Base-by-base conservation (phyloP, 1,284 basidiomycete species). In the Malassezia cuniculi region DNA sequence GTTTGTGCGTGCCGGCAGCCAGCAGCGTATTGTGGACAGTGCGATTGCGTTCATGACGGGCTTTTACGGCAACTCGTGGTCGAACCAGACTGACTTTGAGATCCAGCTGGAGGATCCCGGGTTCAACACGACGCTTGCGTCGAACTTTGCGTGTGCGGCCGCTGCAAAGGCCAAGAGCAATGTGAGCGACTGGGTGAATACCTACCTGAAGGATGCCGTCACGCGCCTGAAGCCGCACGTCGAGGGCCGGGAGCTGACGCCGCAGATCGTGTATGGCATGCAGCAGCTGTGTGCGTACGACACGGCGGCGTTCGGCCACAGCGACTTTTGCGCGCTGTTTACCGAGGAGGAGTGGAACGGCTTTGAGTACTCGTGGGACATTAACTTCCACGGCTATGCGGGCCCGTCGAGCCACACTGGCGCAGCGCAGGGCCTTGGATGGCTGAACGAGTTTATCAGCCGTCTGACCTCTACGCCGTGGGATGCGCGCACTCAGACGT, bases 321-420 rank as follows among this genome's bases (percentile, higher is more conserved):
- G 81, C 19, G 79, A 78, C 51, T 93, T 90, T 69, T 94, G 89
- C 56, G 76, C 77, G 35, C 71, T 94, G 1, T 94, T 94, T 69
- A 86, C 82, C 0, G 73, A 81, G 58, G 79, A 84, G 31, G 86
- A 93, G 66, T 87, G 85, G 80, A 75, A 80, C 54, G 84, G 82
- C 9, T 89, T 84, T 65, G 76, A 85, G 63, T 89, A 87, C 47
- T 72, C 78, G 32, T 61, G 56, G 55, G 63, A 66, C 41, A 28
- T 61, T 12, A 42, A 45, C 22, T 66, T 70, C 55, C 78, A 77
- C 75, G 53, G 55, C 26, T 75, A 78, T 57, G 81, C 81, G 10
- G 81, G 79, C 0, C 81, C 80, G 55, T 84, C 83, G 5, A 80
- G 79, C 1, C 82, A 84, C 0, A 74, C 85, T 6, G 76, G 77